A percentile compares a stretch with the other conserved stretches of the same genome.
Evolutionary conservation across 768 basidiomycete genomes (phyloP).

Genomic region (Naganishia onofrii): DNA sequence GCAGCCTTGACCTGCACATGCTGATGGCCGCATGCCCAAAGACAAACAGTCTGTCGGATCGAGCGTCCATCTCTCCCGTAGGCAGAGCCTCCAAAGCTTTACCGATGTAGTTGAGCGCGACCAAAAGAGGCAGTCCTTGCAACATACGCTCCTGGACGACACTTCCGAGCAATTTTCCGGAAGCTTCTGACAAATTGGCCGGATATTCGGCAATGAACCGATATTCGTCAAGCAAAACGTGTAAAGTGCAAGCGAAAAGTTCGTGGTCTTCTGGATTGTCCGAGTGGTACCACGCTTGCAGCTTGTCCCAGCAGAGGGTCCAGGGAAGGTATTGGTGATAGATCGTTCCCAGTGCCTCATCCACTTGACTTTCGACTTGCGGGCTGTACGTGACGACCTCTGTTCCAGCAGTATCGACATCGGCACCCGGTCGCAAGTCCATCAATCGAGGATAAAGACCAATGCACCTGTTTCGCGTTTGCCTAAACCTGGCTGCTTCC

Average conservation of each 20-base stretch:
- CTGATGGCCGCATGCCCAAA: slow-evolving; percentile 89
- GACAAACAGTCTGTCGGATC: slow-evolving; percentile 64
- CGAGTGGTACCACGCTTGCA: slow-evolving; percentile 80
- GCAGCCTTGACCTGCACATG: slow-evolving; percentile 78
- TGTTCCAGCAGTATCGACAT: slow-evolving; percentile 79
- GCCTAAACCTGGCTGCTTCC: slow-evolving; percentile 78
- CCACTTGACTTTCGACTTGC: slow-evolving; percentile 89
- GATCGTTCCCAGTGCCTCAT: slow-evolving; percentile 95
- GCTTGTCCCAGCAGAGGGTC: slow-evolving; percentile 85
- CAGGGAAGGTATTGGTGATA: slow-evolving; percentile 92
- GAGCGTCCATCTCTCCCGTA: slow-evolving; percentile 63
- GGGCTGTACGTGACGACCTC: slow-evolving; percentile 79
- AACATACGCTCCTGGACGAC: slow-evolving; percentile 90
- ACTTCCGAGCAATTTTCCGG: slow-evolving; percentile 91
- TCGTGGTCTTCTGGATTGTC: slow-evolving; percentile 82
- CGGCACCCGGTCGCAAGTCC: slow-evolving; percentile 76
- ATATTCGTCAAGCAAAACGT: slow-evolving; percentile 99
- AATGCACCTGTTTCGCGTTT: slow-evolving; percentile 86
- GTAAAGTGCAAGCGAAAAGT: slow-evolving; percentile 98
- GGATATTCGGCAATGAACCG: slow-evolving; percentile 98
- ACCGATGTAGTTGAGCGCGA: slow-evolving; percentile 92
- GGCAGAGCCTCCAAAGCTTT: slow-evolving; percentile 88
- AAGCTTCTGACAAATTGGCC: slow-evolving; percentile 88
- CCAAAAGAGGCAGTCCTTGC: slow-evolving; percentile 88
- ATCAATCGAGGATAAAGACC: slow-evolving; percentile 95